Evolutionary conservation across 331 rosid species (phyloP), one percentile per base, ranked within the genome.

Genomic region (Stylosanthes scabra): DNA sequence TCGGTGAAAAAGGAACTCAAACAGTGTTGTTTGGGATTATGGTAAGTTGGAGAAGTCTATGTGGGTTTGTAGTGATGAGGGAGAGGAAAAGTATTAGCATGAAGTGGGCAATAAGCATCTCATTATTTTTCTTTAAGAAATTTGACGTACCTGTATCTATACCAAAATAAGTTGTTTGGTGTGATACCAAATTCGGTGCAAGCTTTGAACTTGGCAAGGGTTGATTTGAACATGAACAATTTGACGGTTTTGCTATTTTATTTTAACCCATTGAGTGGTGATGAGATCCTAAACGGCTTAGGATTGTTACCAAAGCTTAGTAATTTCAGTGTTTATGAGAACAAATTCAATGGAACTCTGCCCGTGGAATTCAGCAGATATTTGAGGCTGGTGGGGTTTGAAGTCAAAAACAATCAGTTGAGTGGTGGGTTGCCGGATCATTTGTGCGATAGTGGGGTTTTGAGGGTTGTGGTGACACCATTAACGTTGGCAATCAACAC

Each of bases 281-380:
- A 73, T n/a, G n/a, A n/a, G n/a, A 84, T 94, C 80, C 97, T 97
- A 2, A 63, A 2, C 2, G 47, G 88, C 60, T 57, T 93, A 78
- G 92, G 96, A 63, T 65, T 67, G 9, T 63, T 89, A 16, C 77
- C 84, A 52, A 77, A 46, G 66, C 81, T 93, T 4, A 61, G 49
- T 63, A 2, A 2, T 3, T 86, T 93, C 14, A 83, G 59, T 58
- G 77, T 85, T 29, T 93, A 83, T 11, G 69, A 25, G 44, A 93
- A 93, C 82, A 76, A 76, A 75, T 67, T 93, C 76, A 89, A 81
- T 31, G 98, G 97, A 52, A 83, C 83, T 50, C 13, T 93, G 84
- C 97, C 99, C 14, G 78, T 80, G 9, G 97, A 91, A 42, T 6
- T 93, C 1, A 97, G 98, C 59, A 68, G 74, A 31, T 58, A 85